Conservation (phyloP, 345 rosid species). For the Arabis hirsuta region DNA sequence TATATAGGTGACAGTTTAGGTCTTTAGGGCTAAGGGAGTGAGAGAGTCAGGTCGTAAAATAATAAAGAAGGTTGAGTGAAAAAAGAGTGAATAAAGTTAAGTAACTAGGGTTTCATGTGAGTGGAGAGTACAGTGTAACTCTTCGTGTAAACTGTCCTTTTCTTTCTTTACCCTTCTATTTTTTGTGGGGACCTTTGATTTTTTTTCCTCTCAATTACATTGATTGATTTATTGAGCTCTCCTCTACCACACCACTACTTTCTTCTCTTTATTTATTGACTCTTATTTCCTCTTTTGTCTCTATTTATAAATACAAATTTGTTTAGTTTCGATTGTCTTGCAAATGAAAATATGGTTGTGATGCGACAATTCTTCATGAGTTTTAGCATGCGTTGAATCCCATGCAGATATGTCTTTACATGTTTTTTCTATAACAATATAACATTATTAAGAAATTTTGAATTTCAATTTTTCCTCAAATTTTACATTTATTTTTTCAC, state of each 20-base stretch:
- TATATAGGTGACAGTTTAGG: slow-evolving; percentile 35
- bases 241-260: slow-evolving; percentile 25
- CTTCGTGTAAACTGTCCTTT: slow-evolving; percentile 49
- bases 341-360: slow-evolving; percentile 21
- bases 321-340: slow-evolving; percentile 34
- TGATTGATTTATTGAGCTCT: slow-evolving; percentile 21
- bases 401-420: slow-evolving; percentile 6
- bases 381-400: slow-evolving; percentile 37
- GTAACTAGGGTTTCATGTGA: slow-evolving; percentile 45
- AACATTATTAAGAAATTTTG: background rate
- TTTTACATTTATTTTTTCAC: background rate
- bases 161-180: slow-evolving; percentile 20
- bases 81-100: slow-evolving; percentile 39
- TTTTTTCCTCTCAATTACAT: slow-evolving; percentile 4
- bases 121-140: slow-evolving; percentile 31
- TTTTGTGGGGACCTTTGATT: slow-evolving; percentile 30
- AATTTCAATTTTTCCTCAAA: background rate
- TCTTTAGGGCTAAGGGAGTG: slow-evolving; percentile 10
- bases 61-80: slow-evolving; percentile 28
- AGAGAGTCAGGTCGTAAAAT: slow-evolving; percentile 34
- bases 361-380: slow-evolving; percentile 33
- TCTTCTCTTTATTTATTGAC: slow-evolving; percentile 6
- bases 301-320: slow-evolving; percentile 26
- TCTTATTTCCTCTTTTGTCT: slow-evolving; percentile 29
- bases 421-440: background rate